phyloP scores from a whole-genome alignment of 1,139 yeast genomes.

The Martiniozyma asiatica region DNA sequence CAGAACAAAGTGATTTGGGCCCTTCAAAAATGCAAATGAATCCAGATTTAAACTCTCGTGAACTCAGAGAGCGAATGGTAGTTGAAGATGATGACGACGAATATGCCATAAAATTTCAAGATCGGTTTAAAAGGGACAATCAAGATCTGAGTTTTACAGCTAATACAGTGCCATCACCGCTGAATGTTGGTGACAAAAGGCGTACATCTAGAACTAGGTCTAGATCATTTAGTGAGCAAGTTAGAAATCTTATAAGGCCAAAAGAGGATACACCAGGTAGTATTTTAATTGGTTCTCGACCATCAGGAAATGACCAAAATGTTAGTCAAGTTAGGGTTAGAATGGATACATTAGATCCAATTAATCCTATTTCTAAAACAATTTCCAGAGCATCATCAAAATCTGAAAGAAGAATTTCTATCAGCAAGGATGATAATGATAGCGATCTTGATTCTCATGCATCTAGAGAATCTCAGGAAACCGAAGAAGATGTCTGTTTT shows the following conservation, averaged over 20 bases:
- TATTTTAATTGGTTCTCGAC: conserved; percentile 11
- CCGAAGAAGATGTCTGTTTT: conserved; percentile 96
- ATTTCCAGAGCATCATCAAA: conserved; percentile 17
- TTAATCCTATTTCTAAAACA: too few relatives aligned
- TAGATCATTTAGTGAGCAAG: conserved; percentile 27
- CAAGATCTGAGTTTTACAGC: conserved; percentile 8
- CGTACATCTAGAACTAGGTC: conserved; percentile 11
- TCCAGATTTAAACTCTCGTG: conserved; percentile 15
- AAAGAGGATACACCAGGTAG: conserved; percentile 20
- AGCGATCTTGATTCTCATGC: conserved; percentile 63
- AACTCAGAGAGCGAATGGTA: conserved; percentile 23
- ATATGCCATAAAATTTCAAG: conserved; percentile 12
- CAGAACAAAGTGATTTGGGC: conserved; percentile 1
- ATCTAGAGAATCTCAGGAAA: conserved; percentile 65
- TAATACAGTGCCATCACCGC: conserved; percentile 12
- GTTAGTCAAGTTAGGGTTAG: too few relatives aligned
- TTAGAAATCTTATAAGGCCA: conserved; percentile 22
- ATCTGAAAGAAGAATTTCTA: conserved; percentile 13
- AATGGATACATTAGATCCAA: too few relatives aligned
- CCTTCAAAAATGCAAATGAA: conserved; percentile 7
- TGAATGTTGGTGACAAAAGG: not conserved
- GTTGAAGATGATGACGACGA: conserved; percentile 21
- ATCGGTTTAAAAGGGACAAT: conserved; percentile 6
- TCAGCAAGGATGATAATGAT: conserved; percentile 27
- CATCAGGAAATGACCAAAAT: too few relatives aligned